Percentiles rank a stretch among this genome's conserved stretches.
phyloP scores from a whole-genome alignment of 345 rosid species.

The Gossypium rotundifolium region DNA sequence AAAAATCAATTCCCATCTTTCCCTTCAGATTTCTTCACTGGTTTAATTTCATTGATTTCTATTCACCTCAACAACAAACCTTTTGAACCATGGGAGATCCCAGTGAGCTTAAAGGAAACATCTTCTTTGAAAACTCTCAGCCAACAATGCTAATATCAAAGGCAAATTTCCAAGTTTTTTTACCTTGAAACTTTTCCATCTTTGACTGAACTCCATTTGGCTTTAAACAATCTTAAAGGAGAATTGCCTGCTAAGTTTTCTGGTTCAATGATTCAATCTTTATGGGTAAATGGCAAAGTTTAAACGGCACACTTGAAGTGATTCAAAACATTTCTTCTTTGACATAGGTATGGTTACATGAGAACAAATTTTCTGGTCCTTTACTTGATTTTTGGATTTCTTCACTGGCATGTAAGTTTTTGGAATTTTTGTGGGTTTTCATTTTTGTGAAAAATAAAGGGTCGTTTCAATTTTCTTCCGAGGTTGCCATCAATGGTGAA shows the following conservation, averaged over 20 bases:
- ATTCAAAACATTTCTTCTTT: slow-evolving; percentile 52
- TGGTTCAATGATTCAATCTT: slow-evolving; percentile 27
- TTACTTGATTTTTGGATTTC: slow-evolving; percentile 45
- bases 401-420: too few species aligned
- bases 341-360: slow-evolving; percentile 51
- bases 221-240: slow-evolving; percentile 46
- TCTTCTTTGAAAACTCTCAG: slow-evolving; percentile 38
- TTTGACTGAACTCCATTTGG: slow-evolving; percentile 35
- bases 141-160: slow-evolving; percentile 31
- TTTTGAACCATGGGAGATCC: slow-evolving; percentile 48
- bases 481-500: too few species aligned
- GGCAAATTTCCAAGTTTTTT: slow-evolving; percentile 55
- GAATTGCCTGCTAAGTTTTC: slow-evolving; percentile 38
- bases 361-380: slow-evolving; percentile 58
- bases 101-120: slow-evolving; percentile 39
- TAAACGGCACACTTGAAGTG: slow-evolving; percentile 51
- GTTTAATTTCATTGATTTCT: slow-evolving; percentile 34
- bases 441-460: too few species aligned
- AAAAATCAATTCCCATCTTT: slow-evolving; percentile 15
- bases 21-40: slow-evolving; percentile 53
- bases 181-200: slow-evolving; percentile 26
- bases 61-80: slow-evolving; percentile 43
- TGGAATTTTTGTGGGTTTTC: too few species aligned
- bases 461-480: too few species aligned
- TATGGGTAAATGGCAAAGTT: slow-evolving; percentile 44